These are phyloP conservation scores for Candolleomyces aberdarensis DNA, from an alignment of 768 basidiomycete genomes.

Conservation along the genomic window DNA sequence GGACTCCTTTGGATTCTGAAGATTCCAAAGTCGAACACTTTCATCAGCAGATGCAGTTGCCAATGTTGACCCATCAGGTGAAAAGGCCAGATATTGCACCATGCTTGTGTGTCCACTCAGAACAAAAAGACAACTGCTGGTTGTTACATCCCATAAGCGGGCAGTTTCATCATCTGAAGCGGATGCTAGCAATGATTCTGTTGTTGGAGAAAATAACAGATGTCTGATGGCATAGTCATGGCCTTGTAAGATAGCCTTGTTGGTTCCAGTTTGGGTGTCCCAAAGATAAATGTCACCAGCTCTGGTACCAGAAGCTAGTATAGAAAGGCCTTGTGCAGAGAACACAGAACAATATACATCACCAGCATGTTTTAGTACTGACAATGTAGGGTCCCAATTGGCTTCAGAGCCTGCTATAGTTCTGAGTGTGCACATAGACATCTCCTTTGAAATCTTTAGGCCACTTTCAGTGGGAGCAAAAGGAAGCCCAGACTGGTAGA, in stretches of 20 bases:
- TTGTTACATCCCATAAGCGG: background rate
- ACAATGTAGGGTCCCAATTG: background rate
- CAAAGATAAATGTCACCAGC: background rate
- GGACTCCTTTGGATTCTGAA: background rate
- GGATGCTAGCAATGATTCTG: background rate
- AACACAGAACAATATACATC: background rate
- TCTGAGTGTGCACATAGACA: background rate
- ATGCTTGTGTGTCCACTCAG: background rate
- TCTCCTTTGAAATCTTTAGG: background rate
- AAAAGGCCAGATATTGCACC: background rate
- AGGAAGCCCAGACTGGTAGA: background rate
- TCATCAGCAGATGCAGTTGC: background rate
- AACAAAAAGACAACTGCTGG: background rate
- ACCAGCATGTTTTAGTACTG: background rate
- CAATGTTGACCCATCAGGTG: background rate
- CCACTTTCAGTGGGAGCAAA: background rate
- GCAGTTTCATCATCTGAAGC: background rate
- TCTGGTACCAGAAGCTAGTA: background rate
- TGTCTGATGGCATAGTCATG: background rate
- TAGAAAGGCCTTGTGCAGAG: background rate
- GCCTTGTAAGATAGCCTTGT: background rate
- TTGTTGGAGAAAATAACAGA: background rate
- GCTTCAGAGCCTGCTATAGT: background rate
- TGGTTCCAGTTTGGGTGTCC: background rate
- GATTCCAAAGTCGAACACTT: background rate